Evolutionary conservation across 2,329 filamentous ascomycete genomes (phyloP).

Genomic region (Beauveria scarabaeidicola): DNA sequence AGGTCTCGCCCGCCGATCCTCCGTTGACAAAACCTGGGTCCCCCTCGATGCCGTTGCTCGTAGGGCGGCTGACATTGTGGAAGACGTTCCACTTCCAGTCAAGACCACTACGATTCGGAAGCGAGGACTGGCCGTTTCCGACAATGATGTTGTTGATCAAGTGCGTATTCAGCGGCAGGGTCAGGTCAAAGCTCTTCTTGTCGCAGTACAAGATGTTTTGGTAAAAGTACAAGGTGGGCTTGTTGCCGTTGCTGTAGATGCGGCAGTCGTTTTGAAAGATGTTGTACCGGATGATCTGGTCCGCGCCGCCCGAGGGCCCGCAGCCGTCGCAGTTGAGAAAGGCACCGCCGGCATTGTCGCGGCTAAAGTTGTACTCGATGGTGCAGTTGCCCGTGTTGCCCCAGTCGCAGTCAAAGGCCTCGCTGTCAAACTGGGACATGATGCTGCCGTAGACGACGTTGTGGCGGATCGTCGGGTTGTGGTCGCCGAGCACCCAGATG

Average conservation of each 20-base stretch:
- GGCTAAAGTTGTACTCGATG: constrained; percentile 21
- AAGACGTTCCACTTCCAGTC: constrained; percentile 19
- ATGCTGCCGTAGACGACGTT: constrained; percentile 19
- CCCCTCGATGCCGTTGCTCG: constrained; percentile 13
- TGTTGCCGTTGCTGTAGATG: constrained; percentile 17
- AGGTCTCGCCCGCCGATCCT: not conserved
- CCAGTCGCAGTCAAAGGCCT: constrained; percentile 21
- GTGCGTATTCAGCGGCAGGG: constrained; percentile 14
- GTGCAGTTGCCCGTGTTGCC: constrained; percentile 20
- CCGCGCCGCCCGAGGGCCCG: constrained; percentile 17
- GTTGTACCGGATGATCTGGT: constrained; percentile 20
- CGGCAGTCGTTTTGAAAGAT: constrained; percentile 21
- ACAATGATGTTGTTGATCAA: constrained; percentile 21
- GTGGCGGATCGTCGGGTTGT: constrained; percentile 15
- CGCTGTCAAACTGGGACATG: constrained; percentile 18
- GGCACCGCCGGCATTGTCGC: constrained; percentile 20
- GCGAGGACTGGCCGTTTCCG: constrained; percentile 15
- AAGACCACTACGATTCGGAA: constrained; percentile 14
- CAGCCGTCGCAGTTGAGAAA: constrained; percentile 21
- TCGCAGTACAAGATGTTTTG: constrained; percentile 20
- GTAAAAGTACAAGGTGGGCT: constrained; percentile 17
- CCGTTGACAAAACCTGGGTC: constrained; percentile 15
- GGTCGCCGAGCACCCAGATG: constrained; percentile 20
- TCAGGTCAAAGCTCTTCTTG: constrained; percentile 15
- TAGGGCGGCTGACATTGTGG: constrained; percentile 13